These are phyloP conservation scores for Rhodotorula diobovata DNA, from an alignment of 768 basidiomycete genomes.

Conservation along the genomic window DNA sequence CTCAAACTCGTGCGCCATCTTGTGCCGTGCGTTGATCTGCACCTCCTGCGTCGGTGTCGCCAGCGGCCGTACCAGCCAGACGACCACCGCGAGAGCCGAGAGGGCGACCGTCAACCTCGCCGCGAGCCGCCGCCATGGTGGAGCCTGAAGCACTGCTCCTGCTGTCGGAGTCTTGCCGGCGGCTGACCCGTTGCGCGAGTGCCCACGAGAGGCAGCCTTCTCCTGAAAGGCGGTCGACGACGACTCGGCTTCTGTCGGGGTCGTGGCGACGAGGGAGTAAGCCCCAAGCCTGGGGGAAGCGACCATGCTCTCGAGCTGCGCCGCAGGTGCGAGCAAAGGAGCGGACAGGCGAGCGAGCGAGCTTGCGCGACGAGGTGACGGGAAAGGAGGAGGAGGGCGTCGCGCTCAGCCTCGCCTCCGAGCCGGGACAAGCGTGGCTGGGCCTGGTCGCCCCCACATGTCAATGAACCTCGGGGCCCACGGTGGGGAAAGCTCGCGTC, in stretches of 20 bases:
- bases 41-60: slow-evolving; percentile 1
- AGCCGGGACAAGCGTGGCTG: no score
- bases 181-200: background rate
- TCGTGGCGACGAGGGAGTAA: slow-evolving; percentile 19
- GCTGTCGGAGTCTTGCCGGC: no score
- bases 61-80: background rate
- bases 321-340: no score
- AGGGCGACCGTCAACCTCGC: background rate
- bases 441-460: no score
- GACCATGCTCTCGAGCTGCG: background rate
- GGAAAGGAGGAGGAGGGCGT: no score
- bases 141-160: background rate
- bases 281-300: background rate
- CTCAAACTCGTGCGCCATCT: slow-evolving; percentile 31
- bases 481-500: no score
- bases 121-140: background rate
- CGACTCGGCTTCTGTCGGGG: slow-evolving; percentile 2
- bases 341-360: no score
- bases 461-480: no score
- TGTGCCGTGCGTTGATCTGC: slow-evolving; percentile 19
- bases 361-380: no score
- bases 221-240: slow-evolving; percentile 13
- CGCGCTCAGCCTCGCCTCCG: no score
- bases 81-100: background rate
- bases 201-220: background rate